These are phyloP conservation scores for Emergomyces orientalis DNA, from an alignment of 2,329 filamentous ascomycete species.

Conservation along the genomic window DNA sequence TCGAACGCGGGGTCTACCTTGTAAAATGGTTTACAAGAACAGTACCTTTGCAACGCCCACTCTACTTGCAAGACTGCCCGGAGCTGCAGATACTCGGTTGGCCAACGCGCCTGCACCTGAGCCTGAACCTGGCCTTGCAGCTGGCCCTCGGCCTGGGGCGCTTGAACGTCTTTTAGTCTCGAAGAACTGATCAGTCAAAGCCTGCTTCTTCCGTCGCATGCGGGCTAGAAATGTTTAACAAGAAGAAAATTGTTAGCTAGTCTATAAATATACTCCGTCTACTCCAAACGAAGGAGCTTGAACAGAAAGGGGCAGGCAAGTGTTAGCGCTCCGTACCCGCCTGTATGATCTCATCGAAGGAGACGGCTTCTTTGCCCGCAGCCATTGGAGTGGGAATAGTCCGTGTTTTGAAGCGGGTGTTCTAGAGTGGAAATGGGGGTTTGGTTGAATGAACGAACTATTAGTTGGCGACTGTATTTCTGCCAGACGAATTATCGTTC, in stretches of 20 bases:
- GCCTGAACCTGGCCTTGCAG: conserved; percentile 30
- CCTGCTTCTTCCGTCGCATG: conserved; percentile 47
- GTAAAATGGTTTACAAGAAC: background rate
- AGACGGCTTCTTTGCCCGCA: conserved; percentile 29
- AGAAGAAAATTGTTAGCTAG: background rate
- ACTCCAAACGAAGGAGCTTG: background rate
- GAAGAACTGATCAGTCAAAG: conserved; percentile 51
- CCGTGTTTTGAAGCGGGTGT: background rate
- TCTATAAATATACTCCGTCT: background rate
- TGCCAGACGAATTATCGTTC: background rate
- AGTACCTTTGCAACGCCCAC: conserved; percentile 49
- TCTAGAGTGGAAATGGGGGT: background rate
- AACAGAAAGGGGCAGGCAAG: conserved; percentile 7
- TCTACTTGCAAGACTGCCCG: conserved; percentile 48
- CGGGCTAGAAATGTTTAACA: conserved; percentile 33
- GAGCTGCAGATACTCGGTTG: conserved; percentile 35
- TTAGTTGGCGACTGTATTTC: background rate
- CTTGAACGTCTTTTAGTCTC: conserved; percentile 44
- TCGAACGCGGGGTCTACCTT: background rate
- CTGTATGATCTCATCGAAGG: conserved; percentile 46
- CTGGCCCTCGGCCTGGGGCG: conserved; percentile 36
- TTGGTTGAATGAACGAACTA: background rate
- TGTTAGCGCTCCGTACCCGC: conserved; percentile 29
- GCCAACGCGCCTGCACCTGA: conserved; percentile 27
- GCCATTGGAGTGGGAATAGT: conserved; percentile 24